These are phyloP conservation scores for Linanthus parryae DNA, from an alignment of 148 eudicot genomes.

Conservation along the genomic window DNA sequence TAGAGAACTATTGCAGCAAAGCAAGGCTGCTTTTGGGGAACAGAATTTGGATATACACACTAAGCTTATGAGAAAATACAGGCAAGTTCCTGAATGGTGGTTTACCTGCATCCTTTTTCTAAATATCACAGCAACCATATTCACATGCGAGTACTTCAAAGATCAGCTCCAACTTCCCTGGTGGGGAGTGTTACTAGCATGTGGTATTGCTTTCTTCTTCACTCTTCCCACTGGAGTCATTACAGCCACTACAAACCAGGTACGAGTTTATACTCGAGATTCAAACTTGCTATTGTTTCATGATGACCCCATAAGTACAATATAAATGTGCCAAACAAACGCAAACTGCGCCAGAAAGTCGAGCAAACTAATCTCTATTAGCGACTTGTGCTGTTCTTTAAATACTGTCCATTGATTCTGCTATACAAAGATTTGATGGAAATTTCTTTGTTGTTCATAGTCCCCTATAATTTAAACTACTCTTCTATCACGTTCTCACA, in stretches of 20 bases:
- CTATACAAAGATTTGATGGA: too few relatives aligned
- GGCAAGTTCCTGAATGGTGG: conserved; percentile 63
- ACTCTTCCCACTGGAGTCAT: conserved; percentile 63
- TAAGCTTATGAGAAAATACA: conserved; percentile 57
- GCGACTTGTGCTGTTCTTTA: too few relatives aligned
- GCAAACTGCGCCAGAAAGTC: too few relatives aligned
- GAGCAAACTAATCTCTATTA: too few relatives aligned
- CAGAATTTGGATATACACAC: conserved; percentile 46
- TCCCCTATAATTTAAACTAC: too few relatives aligned
- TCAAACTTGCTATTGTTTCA: too few relatives aligned
- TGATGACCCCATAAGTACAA: too few relatives aligned
- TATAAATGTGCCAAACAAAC: too few relatives aligned
- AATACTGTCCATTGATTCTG: too few relatives aligned
- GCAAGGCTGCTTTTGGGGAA: conserved; percentile 40
- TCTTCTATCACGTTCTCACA: conserved; percentile 4
- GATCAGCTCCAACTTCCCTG: conserved; percentile 57
- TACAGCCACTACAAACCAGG: conserved; percentile 60
- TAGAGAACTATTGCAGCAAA: conserved; percentile 46
- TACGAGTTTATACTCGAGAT: too few relatives aligned
- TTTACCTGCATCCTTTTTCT: conserved; percentile 35
- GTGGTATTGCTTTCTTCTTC: conserved; percentile 47
- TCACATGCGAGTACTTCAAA: conserved; percentile 29
- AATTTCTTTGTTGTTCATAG: too few relatives aligned
- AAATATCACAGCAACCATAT: conserved; percentile 25
- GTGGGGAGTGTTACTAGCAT: conserved; percentile 61